Base-by-base conservation (phyloP, 805 yeast genomes). In the Cyberlindnera amylophila region DNA sequence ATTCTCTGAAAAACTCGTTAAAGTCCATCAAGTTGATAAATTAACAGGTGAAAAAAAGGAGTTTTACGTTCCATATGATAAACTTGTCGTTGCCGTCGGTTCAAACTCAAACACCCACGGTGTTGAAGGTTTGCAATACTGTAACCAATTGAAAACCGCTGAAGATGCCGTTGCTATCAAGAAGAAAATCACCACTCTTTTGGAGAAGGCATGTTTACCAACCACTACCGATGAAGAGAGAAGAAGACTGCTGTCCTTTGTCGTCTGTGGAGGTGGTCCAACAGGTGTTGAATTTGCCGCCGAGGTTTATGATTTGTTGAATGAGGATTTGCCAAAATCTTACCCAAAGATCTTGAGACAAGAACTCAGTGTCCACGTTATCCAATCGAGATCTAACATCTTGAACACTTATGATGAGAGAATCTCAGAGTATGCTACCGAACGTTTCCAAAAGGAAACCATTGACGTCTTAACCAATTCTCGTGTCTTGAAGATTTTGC, bases 211-310 rank as follows among this genome's bases (percentile, higher is more conserved):
- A 2, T 74, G 83, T 49, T 63, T 81, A 49, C 86, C 86, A 41
- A 75, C 85, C 0, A 78, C 84, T 0, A 47, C 79, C 1, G 82
- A 77, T 49, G 82, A 71, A 34, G 85, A 81, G 54, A 74, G 86
- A 50, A 77, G 76, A 53, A 72, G 71, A 44, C 59, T 81, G 46
- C 66, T 81, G 36, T 74, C 81, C 39, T 80, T 81, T 59, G 85
- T 80, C 12, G 74, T 81, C 27, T 80, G 86, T 59, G 87, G 87
- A 47, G 87, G 86, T 46, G 87, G 87, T 34, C 86, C 87, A 41
- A 81, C 87, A 1, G 87, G 87, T 52, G 84, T 79, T 28, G 87
- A 81, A 57, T 73, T 81, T 53, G 87, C 88, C 24, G 85, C 87
- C 26, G 88, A 81, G 61, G 74, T 81, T 23, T 79, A 67, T 51